Evolutionary conservation across 2,329 filamentous ascomycete species (phyloP).

Genomic region (Aspergillus ibericus): DNA sequence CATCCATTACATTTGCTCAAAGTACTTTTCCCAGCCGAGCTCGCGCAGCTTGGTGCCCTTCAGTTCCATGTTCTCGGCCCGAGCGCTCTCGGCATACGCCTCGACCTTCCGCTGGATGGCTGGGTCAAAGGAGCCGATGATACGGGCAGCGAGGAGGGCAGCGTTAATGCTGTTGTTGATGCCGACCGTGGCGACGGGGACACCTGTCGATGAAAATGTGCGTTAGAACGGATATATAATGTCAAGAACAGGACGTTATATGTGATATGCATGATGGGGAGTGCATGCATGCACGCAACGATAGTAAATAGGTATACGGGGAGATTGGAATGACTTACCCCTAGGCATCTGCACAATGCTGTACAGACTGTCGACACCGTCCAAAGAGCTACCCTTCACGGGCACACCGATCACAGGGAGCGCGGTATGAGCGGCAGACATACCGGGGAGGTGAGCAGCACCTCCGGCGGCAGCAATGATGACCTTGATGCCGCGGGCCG

Average conservation of each 20-base stretch:
- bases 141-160: slow-evolving; percentile 68
- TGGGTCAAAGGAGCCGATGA: slow-evolving; percentile 57
- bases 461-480: slow-evolving; percentile 76
- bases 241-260: neutral
- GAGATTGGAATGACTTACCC: slow-evolving; percentile 41
- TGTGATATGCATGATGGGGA: neutral
- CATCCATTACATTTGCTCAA: slow-evolving; percentile 42
- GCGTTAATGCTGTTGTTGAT: slow-evolving; percentile 82
- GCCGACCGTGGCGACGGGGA: slow-evolving; percentile 72
- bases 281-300: neutral
- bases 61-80: slow-evolving; percentile 43
- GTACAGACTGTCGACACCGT: slow-evolving; percentile 69
- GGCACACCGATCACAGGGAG: slow-evolving; percentile 77
- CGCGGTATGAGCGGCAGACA: slow-evolving; percentile 69
- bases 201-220: slow-evolving; percentile 48
- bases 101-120: slow-evolving; percentile 44
- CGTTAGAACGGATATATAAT: slow-evolving; percentile 18
- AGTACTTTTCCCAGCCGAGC: slow-evolving; percentile 47
- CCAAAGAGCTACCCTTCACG: slow-evolving; percentile 70
- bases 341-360: slow-evolving; percentile 76
- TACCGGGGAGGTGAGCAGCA: slow-evolving; percentile 72
- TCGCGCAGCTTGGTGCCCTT: slow-evolving; percentile 46
- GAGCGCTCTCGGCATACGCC: slow-evolving; percentile 43
- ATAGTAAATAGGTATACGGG: neutral
- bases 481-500: slow-evolving; percentile 66